Conservation (phyloP, 2,329 filamentous ascomycete species). For the Calonectria pseudoreteaudii region DNA sequence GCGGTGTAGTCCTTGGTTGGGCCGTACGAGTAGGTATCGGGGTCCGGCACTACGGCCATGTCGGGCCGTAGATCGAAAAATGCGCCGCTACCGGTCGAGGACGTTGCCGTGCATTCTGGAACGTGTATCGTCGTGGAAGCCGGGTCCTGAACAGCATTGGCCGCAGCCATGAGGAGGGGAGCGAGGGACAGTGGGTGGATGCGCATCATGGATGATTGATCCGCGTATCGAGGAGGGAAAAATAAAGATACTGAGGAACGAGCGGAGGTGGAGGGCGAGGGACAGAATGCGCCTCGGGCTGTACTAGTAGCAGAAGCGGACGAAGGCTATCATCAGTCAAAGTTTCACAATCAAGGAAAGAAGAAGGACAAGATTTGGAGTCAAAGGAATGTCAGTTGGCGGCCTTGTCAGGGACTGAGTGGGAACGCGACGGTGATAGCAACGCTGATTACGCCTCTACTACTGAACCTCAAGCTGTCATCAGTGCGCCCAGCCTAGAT, state of each 20-base stretch:
- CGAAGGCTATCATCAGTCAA: constrained; percentile 17
- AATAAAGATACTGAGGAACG: not conserved
- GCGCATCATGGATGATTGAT: constrained; percentile 39
- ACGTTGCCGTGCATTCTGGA: constrained; percentile 67
- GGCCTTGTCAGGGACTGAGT: constrained; percentile 1
- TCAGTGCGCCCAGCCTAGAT: constrained; percentile 18
- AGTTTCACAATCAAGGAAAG: constrained; percentile 2
- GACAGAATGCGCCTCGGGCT: constrained; percentile 20
- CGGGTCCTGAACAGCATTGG: constrained; percentile 49
- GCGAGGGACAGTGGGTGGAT: constrained; percentile 45
- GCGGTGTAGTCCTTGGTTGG: constrained; percentile 69
- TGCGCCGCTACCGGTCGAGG: constrained; percentile 65
- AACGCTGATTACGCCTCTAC: constrained; percentile 19
- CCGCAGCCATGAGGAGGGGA: constrained; percentile 50
- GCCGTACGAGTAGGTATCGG: constrained; percentile 55
- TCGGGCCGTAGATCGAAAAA: constrained; percentile 71
- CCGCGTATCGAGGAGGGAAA: not conserved
- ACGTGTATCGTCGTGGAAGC: constrained; percentile 56
- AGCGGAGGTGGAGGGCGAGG: not conserved
- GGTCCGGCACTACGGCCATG: constrained; percentile 57
- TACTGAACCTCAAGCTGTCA: constrained; percentile 29
- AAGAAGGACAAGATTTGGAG: not conserved
- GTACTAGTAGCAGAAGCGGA: constrained; percentile 1
- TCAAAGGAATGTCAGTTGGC: constrained; percentile 22
- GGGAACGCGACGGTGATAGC: not conserved